A percentile compares a stretch with the other conserved stretches of the same genome.
Evolutionary conservation across 768 basidiomycete species (phyloP).

Genomic region (Tricholoma hemisulphureum): DNA sequence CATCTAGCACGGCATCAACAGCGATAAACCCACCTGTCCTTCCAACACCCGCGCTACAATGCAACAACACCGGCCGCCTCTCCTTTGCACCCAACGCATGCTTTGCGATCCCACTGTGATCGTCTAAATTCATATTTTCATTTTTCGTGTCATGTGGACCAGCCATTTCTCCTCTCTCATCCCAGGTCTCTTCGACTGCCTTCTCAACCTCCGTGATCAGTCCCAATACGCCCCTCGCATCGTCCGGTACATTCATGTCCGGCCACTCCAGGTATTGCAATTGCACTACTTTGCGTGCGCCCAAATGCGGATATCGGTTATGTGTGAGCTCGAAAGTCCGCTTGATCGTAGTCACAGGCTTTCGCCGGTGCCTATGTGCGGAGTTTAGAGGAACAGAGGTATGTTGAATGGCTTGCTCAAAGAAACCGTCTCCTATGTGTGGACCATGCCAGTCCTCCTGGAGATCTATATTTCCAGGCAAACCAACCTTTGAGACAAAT

Average conservation of each 20-base stretch:
- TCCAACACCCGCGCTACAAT: slow-evolving; percentile 94
- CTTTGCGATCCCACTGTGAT: slow-evolving; percentile 52
- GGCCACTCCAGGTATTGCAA: slow-evolving; percentile 96
- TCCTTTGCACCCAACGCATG: slow-evolving; percentile 42
- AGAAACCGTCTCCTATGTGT: not conserved
- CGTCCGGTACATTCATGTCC: slow-evolving; percentile 91
- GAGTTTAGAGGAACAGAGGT: not conserved
- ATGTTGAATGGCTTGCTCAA: not conserved
- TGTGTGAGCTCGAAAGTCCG: slow-evolving; percentile 71
- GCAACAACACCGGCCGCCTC: slow-evolving; percentile 67
- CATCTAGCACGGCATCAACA: slow-evolving; percentile 82
- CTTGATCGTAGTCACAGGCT: slow-evolving; percentile 39
- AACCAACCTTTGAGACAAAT: slow-evolving; percentile 36
- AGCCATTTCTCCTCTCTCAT: slow-evolving; percentile 28
- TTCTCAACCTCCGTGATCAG: slow-evolving; percentile 71
- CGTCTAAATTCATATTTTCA: slow-evolving; percentile 36
- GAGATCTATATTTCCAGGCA: slow-evolving; percentile 14
- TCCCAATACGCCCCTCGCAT: slow-evolving; percentile 70
- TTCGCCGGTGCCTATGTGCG: not conserved
- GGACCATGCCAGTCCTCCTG: slow-evolving; percentile 5
- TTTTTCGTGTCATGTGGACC: not conserved
- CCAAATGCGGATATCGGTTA: slow-evolving; percentile 53
- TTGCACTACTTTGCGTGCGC: slow-evolving; percentile 72
- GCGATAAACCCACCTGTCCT: slow-evolving; percentile 93
- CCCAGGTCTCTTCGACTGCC: slow-evolving; percentile 36